A percentile compares a stretch with the other conserved stretches of the same genome.
These are phyloP conservation scores for Zopfia rhizophila DNA, from an alignment of 2,329 filamentous ascomycete genomes.

Conservation along the genomic window DNA sequence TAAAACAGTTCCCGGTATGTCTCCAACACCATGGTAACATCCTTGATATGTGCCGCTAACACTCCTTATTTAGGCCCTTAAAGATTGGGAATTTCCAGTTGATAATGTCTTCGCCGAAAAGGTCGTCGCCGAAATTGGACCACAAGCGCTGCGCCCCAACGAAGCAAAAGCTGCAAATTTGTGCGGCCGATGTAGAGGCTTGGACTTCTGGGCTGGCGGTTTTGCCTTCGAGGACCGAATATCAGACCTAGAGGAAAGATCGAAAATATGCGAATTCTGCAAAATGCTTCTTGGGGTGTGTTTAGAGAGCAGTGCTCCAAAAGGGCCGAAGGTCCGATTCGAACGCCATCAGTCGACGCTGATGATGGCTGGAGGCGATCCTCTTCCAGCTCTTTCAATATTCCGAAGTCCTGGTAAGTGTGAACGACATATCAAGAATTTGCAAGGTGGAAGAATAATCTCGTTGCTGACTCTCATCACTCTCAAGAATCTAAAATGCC, in stretches of 20 bases:
- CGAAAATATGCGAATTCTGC: constrained; percentile 18
- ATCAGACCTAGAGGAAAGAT: neutral
- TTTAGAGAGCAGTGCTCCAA: too few relatives aligned
- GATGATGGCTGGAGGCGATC: constrained; percentile 6
- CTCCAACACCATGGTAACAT: too few relatives aligned
- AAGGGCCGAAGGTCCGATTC: neutral
- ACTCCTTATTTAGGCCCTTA: too few relatives aligned
- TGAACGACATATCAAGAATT: too few relatives aligned
- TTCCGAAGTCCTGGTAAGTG: constrained; percentile 11
- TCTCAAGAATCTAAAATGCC: constrained; percentile 1
- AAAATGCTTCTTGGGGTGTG: too few relatives aligned
- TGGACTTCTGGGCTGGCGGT: constrained; percentile 3
- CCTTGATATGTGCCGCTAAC: too few relatives aligned
- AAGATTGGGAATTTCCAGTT: constrained; percentile 20
- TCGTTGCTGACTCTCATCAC: too few relatives aligned
- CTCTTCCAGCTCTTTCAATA: constrained; percentile 17
- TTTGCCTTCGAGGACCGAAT: neutral
- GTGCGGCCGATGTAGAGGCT: constrained; percentile 15
- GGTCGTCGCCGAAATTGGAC: neutral
- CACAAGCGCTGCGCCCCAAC: neutral
- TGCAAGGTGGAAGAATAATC: too few relatives aligned
- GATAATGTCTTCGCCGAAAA: constrained; percentile 24
- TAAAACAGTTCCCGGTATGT: too few relatives aligned
- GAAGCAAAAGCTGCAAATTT: constrained; percentile 2
- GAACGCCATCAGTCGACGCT: constrained; percentile 2